Percentiles rank a stretch among this genome's conserved stretches.
These are phyloP conservation scores for Suillus bovinus DNA, from an alignment of 768 basidiomycete species.

Conservation along the genomic window DNA sequence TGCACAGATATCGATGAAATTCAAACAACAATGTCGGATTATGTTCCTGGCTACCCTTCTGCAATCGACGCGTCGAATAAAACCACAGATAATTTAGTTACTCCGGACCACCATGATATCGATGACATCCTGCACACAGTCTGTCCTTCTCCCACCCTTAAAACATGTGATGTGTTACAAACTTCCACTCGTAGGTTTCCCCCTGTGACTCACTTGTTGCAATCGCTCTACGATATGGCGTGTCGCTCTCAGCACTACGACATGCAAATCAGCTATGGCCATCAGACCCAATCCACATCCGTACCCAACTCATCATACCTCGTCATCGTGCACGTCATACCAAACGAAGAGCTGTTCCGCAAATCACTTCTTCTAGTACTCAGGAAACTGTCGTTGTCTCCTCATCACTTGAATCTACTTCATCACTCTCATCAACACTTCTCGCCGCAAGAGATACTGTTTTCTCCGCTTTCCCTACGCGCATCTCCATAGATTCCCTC, in stretches of 20 bases:
- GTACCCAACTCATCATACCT: slow-evolving; percentile 81
- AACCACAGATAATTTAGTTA: neutral
- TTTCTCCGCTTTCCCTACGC: slow-evolving; percentile 26
- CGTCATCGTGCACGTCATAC: slow-evolving; percentile 13
- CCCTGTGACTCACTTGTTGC: slow-evolving; percentile 81
- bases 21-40: neutral
- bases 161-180: neutral
- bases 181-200: slow-evolving; percentile 49
- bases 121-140: neutral
- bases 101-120: neutral
- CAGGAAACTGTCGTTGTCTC: neutral
- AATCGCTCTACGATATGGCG: slow-evolving; percentile 87
- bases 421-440: slow-evolving; percentile 19
- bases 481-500: slow-evolving; percentile 31
- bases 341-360: slow-evolving; percentile 8
- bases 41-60: neutral
- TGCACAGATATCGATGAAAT: no score
- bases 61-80: neutral
- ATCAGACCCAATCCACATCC: slow-evolving; percentile 88
- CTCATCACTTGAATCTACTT: slow-evolving; percentile 6
- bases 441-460: slow-evolving; percentile 22
- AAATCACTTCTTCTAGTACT: neutral
- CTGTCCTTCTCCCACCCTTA: neutral
- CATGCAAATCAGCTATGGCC: slow-evolving; percentile 92
- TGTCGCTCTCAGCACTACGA: slow-evolving; percentile 79